Evolutionary conservation across 176 grass and related monocot species (phyloP), one percentile per base, ranked within the genome.

Genomic region (Stipa capillata): DNA sequence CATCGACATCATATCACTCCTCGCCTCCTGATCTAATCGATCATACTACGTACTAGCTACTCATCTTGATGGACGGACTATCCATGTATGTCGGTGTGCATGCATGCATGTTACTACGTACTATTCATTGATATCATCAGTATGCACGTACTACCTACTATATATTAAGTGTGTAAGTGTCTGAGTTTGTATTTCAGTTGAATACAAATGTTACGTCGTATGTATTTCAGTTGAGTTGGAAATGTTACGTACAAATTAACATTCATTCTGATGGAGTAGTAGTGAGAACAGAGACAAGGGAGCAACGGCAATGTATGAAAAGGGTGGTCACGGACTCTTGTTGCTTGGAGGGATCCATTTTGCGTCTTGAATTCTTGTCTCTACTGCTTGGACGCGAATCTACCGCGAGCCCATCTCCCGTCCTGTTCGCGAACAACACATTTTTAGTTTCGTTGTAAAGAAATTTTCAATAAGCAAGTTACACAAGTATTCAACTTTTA

Each of bases 1-100:
- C 37, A 65, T 91, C 50, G 94, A 97, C 52, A 97, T 97, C 76
- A 93, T 97, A 51, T 86, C 94, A 0, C 79, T 93, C 31, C 77
- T 93, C 62, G 50, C 1, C 32, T 24, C 18, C 33, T n/a, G 18
- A 37, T 20, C n/a, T n/a, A n/a, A n/a, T n/a, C n/a, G n/a, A n/a
- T n/a, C n/a, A n/a, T n/a, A n/a, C n/a, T n/a, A n/a, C n/a, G n/a
- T n/a, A n/a, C n/a, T n/a, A n/a, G n/a, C n/a, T n/a, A n/a, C n/a
- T n/a, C n/a, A n/a, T n/a, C n/a, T n/a, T n/a, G n/a, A n/a, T n/a
- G n/a, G n/a, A n/a, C n/a, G n/a, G n/a, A 2, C 7, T 53, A 24
- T 11, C 1, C 8, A n/a, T 23, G 51, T 53, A n/a, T 53, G 10
- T 53, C 51, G 20, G 0, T 52, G 49, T 9, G 6, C n/a, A n/a